Conservation (phyloP, 2,329 filamentous ascomycete genomes). For the Furcasterigmium furcatum region DNA sequence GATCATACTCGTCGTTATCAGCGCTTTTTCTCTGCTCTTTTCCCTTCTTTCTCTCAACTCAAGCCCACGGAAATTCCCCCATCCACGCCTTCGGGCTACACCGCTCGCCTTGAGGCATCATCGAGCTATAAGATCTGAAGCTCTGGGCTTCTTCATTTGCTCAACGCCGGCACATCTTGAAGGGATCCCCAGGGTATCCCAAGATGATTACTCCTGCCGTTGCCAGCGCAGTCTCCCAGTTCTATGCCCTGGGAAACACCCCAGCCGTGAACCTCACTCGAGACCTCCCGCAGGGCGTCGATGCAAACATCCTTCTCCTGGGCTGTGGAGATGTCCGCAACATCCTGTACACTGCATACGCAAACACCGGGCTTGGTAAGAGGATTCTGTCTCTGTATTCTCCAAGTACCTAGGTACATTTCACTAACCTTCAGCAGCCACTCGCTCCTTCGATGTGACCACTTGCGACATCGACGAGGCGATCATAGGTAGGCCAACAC, state of each 20-base stretch:
- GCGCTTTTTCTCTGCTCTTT: background rate
- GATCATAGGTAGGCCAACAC: conserved; percentile 39
- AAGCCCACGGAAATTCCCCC: background rate
- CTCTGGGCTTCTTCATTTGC: background rate
- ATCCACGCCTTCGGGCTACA: background rate
- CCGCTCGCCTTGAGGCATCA: background rate
- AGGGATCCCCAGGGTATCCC: no score
- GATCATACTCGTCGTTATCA: no score
- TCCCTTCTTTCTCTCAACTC: background rate
- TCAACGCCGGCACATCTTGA: no score
- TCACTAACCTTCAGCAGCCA: conserved; percentile 23
- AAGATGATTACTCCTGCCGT: conserved; percentile 34
- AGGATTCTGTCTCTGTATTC: conserved; percentile 3
- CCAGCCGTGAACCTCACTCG: conserved; percentile 47
- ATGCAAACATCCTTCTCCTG: conserved; percentile 48
- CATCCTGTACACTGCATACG: conserved; percentile 50
- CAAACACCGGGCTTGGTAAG: conserved; percentile 33
- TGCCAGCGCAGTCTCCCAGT: conserved; percentile 23
- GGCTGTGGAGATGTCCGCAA: conserved; percentile 56
- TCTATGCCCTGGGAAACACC: conserved; percentile 52
- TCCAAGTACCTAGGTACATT: background rate
- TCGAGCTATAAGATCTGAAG: background rate
- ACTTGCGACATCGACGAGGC: conserved; percentile 50
- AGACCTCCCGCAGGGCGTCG: conserved; percentile 42
- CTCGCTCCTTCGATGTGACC: conserved; percentile 48